Percentiles rank a stretch among this genome's conserved stretches.
Conservation (phyloP, 1,139 yeast genomes). For the Suhomyces guaymorum region DNA sequence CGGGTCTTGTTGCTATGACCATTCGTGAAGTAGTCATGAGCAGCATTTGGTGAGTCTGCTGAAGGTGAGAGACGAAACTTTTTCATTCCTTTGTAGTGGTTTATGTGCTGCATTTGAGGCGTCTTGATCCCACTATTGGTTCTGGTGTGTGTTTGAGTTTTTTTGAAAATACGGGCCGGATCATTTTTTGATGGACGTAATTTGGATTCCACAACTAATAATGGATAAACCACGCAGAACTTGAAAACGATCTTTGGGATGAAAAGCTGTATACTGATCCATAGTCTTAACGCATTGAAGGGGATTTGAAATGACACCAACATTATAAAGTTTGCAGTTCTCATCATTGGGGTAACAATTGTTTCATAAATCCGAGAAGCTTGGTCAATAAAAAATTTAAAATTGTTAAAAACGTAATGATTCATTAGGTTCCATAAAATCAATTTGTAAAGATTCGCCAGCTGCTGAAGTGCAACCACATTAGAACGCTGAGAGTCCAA, state of each 20-base stretch:
- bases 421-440: conserved; percentile 21
- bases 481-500: conserved; percentile 6
- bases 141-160: neutral
- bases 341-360: conserved; percentile 1
- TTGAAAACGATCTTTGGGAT: conserved; percentile 23
- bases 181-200: conserved; percentile 1
- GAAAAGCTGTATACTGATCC: conserved; percentile 19
- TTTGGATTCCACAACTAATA: conserved; percentile 10
- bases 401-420: conserved; percentile 15
- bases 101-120: neutral
- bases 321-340: conserved; percentile 8
- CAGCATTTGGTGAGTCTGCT: conserved; percentile 2
- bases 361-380: neutral
- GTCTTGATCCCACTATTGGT: neutral
- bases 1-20: conserved; percentile 14
- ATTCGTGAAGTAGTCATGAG: conserved; percentile 8
- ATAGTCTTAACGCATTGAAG: conserved; percentile 16
- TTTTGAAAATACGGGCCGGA: conserved; percentile 3
- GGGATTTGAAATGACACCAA: conserved; percentile 21
- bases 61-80: conserved; percentile 14
- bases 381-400: too few species aligned
- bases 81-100: conserved; percentile 7
- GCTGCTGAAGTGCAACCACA: conserved; percentile 4
- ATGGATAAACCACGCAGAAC: conserved; percentile 19
- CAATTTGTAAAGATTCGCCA: conserved; percentile 14